These are phyloP conservation scores for Pythium volutum DNA, from an alignment of 352 stramenopile species.

Conservation along the genomic window DNA sequence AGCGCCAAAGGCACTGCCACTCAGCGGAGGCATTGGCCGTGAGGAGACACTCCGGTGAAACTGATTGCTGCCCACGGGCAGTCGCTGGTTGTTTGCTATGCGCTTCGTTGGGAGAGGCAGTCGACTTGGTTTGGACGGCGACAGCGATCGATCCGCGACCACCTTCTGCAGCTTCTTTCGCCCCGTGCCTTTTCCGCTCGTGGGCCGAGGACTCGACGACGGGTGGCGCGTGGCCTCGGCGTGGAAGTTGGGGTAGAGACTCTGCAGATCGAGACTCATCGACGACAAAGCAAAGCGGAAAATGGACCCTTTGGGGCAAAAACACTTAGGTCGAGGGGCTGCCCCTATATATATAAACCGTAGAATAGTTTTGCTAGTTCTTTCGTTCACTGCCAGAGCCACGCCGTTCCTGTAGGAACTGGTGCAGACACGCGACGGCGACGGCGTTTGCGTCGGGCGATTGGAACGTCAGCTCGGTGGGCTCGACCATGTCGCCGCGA, in stretches of 20 bases:
- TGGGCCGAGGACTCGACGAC: constrained; percentile 11
- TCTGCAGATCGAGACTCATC: constrained; percentile 26
- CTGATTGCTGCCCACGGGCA: not conserved
- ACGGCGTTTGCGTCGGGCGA: constrained; percentile 25
- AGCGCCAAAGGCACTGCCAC: not conserved
- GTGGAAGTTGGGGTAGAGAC: constrained; percentile 61
- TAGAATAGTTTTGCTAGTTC: too few species aligned
- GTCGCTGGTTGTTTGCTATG: not conserved
- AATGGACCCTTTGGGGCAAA: too few species aligned
- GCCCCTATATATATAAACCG: too few species aligned
- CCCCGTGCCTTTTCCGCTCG: constrained; percentile 19
- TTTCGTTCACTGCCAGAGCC: not conserved
- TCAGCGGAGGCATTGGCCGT: constrained; percentile 5
- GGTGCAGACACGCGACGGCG: constrained; percentile 28
- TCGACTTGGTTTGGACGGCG: not conserved
- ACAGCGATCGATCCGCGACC: not conserved
- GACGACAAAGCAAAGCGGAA: not conserved
- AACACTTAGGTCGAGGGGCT: too few species aligned
- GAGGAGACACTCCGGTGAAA: not conserved
- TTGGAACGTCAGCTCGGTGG: constrained; percentile 32
- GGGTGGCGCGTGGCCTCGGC: constrained; percentile 36
- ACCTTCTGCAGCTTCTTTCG: not conserved
- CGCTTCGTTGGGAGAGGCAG: not conserved
- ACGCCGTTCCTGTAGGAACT: constrained; percentile 27
- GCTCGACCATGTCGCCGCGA: constrained; percentile 27